Percentiles rank a stretch among this genome's conserved stretches.
Evolutionary conservation across 2,329 filamentous ascomycete genomes (phyloP).

Genomic region (Xylaria sp.): DNA sequence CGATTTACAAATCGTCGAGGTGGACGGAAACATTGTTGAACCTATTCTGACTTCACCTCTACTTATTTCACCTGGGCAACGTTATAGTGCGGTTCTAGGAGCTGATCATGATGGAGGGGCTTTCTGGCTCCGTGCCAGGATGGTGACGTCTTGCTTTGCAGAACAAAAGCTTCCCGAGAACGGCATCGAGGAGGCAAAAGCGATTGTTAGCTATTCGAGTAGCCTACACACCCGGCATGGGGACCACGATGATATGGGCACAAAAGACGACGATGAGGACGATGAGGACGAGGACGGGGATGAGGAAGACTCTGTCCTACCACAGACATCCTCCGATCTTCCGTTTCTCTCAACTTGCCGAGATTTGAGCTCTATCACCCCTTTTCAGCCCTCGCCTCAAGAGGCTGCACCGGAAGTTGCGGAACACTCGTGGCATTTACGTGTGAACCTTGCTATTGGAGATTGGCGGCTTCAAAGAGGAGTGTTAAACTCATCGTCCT

Average conservation of each 20-base stretch:
- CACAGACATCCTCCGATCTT: slow-evolving; percentile 51
- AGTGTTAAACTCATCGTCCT: slow-evolving; percentile 66
- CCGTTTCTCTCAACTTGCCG: slow-evolving; percentile 56
- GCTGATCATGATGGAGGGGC: slow-evolving; percentile 64
- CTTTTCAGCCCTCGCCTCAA: slow-evolving; percentile 56
- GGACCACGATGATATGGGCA: slow-evolving; percentile 19
- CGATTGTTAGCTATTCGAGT: slow-evolving; percentile 57
- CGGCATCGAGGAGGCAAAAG: slow-evolving; percentile 58
- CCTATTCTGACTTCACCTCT: slow-evolving; percentile 68
- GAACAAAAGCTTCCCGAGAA: slow-evolving; percentile 57
- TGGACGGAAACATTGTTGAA: slow-evolving; percentile 74
- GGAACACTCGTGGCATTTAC: slow-evolving; percentile 63
- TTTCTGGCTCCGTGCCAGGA: slow-evolving; percentile 73
- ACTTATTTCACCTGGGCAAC: slow-evolving; percentile 75
- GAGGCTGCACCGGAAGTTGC: slow-evolving; percentile 57
- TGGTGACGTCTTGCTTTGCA: slow-evolving; percentile 69
- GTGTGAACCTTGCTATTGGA: slow-evolving; percentile 68
- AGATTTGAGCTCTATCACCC: slow-evolving; percentile 58
- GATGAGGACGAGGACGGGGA: slow-evolving; percentile 24
- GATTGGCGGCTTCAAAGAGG: slow-evolving; percentile 67
- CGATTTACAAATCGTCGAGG: slow-evolving; percentile 66
- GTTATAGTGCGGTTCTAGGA: slow-evolving; percentile 73
- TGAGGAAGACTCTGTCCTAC: slow-evolving; percentile 42
- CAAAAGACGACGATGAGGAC: not conserved
- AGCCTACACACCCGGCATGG: slow-evolving; percentile 29